Evolutionary conservation across 192 early-diverging fungal genomes (phyloP).

Genomic region (Entrophospora sp.): DNA sequence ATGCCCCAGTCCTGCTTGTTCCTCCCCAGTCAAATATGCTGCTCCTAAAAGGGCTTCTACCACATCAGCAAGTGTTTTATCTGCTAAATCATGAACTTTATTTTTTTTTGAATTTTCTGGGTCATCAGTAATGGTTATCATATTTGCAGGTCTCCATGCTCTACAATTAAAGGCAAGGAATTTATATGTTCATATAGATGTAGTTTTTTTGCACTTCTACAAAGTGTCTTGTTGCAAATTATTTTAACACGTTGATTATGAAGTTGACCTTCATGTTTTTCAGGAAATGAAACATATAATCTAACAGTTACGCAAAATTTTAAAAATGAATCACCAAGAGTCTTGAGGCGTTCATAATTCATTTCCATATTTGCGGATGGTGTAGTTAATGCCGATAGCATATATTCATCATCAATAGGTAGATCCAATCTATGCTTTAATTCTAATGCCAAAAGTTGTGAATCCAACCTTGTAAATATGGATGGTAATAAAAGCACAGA

Average conservation of each 20-base stretch:
- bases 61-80: slow-evolving; percentile 80
- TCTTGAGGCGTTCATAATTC: slow-evolving; percentile 85
- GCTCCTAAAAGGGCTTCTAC: slow-evolving; percentile 81
- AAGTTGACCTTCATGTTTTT: slow-evolving; percentile 71
- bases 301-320: slow-evolving; percentile 67
- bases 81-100: slow-evolving; percentile 48
- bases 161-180: slow-evolving; percentile 53
- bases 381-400: slow-evolving; percentile 66
- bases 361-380: slow-evolving; percentile 55
- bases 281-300: slow-evolving; percentile 67
- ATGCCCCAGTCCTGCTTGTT: slow-evolving; percentile 39
- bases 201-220: slow-evolving; percentile 37
- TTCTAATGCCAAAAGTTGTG: slow-evolving; percentile 41
- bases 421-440: slow-evolving; percentile 35
- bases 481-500: slow-evolving; percentile 49
- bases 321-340: slow-evolving; percentile 82
- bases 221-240: slow-evolving; percentile 72
- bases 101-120: slow-evolving; percentile 19
- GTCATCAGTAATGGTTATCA: slow-evolving; percentile 26
- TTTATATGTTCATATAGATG: slow-evolving; percentile 53
- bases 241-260: slow-evolving; percentile 59
- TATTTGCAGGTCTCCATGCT: slow-evolving; percentile 43
- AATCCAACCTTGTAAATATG: slow-evolving; percentile 49
- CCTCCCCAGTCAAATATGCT: slow-evolving; percentile 49
- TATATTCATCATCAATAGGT: slow-evolving; percentile 27